Conservation (phyloP, 2,329 filamentous ascomycete genomes). For the Tolypocladium tropicale region DNA sequence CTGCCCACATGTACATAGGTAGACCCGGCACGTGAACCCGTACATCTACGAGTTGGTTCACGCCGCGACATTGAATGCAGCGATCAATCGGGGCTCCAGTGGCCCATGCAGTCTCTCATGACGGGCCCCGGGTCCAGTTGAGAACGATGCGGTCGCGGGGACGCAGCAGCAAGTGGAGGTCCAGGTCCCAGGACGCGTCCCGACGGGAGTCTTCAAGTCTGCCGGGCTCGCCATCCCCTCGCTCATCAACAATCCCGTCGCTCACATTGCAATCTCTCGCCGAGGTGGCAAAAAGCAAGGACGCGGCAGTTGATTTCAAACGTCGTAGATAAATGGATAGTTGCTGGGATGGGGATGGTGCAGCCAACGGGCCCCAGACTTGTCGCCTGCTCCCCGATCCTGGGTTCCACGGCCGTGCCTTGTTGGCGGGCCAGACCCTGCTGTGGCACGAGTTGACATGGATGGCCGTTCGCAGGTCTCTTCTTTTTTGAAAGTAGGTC, state of each 20-base stretch:
- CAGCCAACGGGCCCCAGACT: not conserved
- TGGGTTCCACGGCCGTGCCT: too few species aligned
- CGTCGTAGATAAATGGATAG: too few species aligned
- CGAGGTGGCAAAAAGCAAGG: not conserved
- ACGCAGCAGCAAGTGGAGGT: not conserved
- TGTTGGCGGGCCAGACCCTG: not conserved
- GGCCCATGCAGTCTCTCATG: not conserved
- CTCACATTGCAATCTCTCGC: not conserved
- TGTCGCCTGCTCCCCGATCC: not conserved
- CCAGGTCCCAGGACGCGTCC: not conserved
- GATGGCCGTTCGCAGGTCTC: not conserved
- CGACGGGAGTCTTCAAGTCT: not conserved
- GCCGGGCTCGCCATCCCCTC: not conserved
- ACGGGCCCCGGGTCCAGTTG: not conserved
- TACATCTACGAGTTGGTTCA: not conserved
- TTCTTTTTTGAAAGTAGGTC: not conserved
- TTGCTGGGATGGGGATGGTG: not conserved
- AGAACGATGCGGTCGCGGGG: not conserved
- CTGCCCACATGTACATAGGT: too few species aligned
- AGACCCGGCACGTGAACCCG: not conserved
- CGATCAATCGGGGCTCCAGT: too few species aligned
- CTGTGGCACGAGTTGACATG: not conserved
- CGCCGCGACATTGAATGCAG: too few species aligned
- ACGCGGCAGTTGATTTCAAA: not conserved
- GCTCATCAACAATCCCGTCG: not conserved